Evolutionary conservation across 73 alveolate genomes (phyloP), one percentile per base, ranked within the genome.

Genomic region (Blepharisma japonicum): DNA sequence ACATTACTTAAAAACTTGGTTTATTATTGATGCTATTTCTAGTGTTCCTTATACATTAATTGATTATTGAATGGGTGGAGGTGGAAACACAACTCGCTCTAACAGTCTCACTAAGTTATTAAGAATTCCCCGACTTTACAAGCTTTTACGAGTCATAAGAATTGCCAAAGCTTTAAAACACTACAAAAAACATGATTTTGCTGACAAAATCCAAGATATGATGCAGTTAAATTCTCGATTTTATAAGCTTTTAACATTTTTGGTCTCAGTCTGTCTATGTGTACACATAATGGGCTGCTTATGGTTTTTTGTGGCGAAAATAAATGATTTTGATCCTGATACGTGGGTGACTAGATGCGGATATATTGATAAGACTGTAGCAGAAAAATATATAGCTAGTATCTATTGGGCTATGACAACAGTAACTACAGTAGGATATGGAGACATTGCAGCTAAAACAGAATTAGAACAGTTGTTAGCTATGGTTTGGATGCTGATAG

Each of bases 271-370:
- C 74, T 47, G 54, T 68, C 77, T 46, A 32, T 76, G 71, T 11
- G 78, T 76, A 21, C 98, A 93, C 83, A 66, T 93, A 45, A 72
- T 89, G 47, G 86, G 94, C 18, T 93, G 98, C 71, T 77, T 91
- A 23, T 93, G 98, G 98, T 88, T 80, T 81, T 68, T 85, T 45
- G 53, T 71, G 8, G 92, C 98, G 9, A 90, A 85, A 68, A 80
- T 85, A 50, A 89, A 88, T 21, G 94, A 91, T 71, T 88, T 88
- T 56, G 71, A 78, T 50, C 87, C 93, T 0, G 87, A 88, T 23
- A 82, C 95, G 5, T 93, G 98, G 98, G 96, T 91, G 25, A 86
- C 86, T 56, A 78, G 89, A 61, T 51, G 79, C 0, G 27, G 68
- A 6, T 79, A 49, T 11, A 55, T 32, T 7, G 86, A 81, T 42